A percentile compares a stretch with the other conserved stretches of the same genome.
Evolutionary conservation across 345 rosid genomes (phyloP).

Genomic region (Pugionium dolabratum): DNA sequence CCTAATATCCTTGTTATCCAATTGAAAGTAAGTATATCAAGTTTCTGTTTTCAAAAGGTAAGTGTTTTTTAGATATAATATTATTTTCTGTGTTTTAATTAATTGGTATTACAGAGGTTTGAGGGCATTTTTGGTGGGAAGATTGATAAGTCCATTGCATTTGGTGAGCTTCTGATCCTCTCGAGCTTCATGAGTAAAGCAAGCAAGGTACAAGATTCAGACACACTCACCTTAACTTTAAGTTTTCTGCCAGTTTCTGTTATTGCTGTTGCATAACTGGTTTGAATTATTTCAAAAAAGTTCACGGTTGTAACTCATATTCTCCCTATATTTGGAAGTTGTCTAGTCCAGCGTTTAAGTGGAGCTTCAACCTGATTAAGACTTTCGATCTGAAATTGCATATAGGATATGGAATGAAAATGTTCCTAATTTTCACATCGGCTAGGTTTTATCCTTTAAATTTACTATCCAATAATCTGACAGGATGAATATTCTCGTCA

Average conservation of each 20-base stretch:
- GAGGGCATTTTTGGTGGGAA: conserved; percentile 83
- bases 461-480: not conserved
- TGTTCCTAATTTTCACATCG: not conserved
- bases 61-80: not conserved
- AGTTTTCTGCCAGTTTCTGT: conserved; percentile 1
- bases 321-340: not conserved
- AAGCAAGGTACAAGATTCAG: conserved; percentile 65
- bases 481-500: conserved; percentile 1
- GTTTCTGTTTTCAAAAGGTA: conserved; percentile 46
- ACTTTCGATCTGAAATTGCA: conserved; percentile 1
- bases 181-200: conserved; percentile 85
- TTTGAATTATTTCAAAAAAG: conserved; percentile 7
- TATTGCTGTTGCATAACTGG: conserved; percentile 7
- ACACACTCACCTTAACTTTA: conserved; percentile 3
- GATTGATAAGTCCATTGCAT: conserved; percentile 75
- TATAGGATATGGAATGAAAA: not conserved
- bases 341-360: conserved; percentile 13
- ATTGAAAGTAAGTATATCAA: conserved; percentile 62
- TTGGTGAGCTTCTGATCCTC: conserved; percentile 77
- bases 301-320: not conserved
- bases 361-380: conserved; percentile 8
- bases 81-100: conserved; percentile 12
- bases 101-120: conserved; percentile 68
- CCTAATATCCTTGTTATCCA: conserved; percentile 93
- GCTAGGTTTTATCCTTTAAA: conserved; percentile 1